Conservation (phyloP, 495 filamentous ascomycete species). For the Hypoxylon trugodes region DNA sequence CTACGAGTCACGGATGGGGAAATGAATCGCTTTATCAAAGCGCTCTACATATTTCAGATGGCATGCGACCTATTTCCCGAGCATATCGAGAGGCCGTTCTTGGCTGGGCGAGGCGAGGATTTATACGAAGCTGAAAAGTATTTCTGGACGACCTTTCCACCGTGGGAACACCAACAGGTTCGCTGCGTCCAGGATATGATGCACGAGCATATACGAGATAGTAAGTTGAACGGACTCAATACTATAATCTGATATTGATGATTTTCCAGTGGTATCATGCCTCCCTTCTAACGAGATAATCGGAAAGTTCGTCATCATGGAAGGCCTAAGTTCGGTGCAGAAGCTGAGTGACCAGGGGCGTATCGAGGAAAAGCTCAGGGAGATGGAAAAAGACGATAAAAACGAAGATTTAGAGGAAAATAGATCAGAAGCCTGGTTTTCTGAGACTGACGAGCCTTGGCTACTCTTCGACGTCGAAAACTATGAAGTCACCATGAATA, state of each 20-base stretch:
- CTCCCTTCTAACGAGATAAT: too few relatives aligned
- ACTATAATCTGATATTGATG: background rate
- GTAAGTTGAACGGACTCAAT: background rate
- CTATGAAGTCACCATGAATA: background rate
- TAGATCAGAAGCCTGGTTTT: background rate
- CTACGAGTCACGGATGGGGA: background rate
- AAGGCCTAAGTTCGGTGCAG: too few relatives aligned
- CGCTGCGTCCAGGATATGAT: conserved; percentile 10
- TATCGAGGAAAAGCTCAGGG: too few relatives aligned
- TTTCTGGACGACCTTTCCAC: conserved; percentile 4
- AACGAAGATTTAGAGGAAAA: too few relatives aligned
- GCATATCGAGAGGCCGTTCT: too few relatives aligned
- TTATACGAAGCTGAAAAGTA: background rate
- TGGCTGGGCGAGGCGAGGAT: background rate
- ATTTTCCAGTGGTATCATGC: background rate
- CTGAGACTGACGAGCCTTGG: conserved; percentile 1
- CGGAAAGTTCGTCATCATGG: too few relatives aligned
- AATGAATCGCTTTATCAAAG: background rate
- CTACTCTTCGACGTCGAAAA: background rate
- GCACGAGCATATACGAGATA: background rate
- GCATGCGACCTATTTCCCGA: background rate
- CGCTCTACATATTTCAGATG: conserved; percentile 4
- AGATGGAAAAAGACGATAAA: too few relatives aligned
- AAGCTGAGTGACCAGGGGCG: too few relatives aligned
- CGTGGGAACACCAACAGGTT: conserved; percentile 18